phyloP scores from a whole-genome alignment of 495 filamentous ascomycete species.

The Cercophora sp. region DNA sequence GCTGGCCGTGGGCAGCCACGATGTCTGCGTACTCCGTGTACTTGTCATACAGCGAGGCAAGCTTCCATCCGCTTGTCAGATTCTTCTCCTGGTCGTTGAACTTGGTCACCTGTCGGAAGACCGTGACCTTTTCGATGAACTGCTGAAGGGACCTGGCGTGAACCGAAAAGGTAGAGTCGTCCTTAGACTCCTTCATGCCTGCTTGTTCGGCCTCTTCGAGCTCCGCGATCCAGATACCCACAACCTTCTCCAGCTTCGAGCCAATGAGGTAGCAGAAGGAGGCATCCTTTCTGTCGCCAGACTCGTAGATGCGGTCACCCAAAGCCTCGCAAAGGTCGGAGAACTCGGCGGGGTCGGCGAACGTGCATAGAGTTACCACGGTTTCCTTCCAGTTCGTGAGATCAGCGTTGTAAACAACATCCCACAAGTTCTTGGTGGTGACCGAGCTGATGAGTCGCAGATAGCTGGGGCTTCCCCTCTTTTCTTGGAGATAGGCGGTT shows the following conservation, averaged over 20 bases:
- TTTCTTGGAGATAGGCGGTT: conserved; percentile 81
- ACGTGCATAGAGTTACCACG: conserved; percentile 93
- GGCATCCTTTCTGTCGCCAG: conserved; percentile 73
- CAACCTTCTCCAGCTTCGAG: conserved; percentile 95
- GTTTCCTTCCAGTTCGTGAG: conserved; percentile 92
- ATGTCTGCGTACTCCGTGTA: conserved; percentile 97
- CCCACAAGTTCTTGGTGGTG: conserved; percentile 95
- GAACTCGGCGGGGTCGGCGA: conserved; percentile 85
- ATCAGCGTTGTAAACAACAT: conserved; percentile 94
- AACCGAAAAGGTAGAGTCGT: conserved; percentile 82
- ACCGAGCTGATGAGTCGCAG: conserved; percentile 85
- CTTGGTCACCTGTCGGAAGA: conserved; percentile 91
- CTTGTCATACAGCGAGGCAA: conserved; percentile 83
- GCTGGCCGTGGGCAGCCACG: conserved; percentile 81
- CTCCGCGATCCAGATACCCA: conserved; percentile 88
- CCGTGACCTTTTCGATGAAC: conserved; percentile 96
- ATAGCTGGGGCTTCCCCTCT: conserved; percentile 81
- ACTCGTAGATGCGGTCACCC: conserved; percentile 84
- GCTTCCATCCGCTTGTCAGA: conserved; percentile 78
- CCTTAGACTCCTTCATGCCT: conserved; percentile 59
- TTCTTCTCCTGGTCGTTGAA: conserved; percentile 76
- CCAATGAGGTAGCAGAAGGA: conserved; percentile 94
- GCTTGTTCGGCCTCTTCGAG: conserved; percentile 76
- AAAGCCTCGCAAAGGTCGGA: conserved; percentile 94
- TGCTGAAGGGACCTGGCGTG: conserved; percentile 85